These are phyloP conservation scores for Fomes fomentarius DNA, from an alignment of 1,284 basidiomycete genomes.

Conservation along the genomic window DNA sequence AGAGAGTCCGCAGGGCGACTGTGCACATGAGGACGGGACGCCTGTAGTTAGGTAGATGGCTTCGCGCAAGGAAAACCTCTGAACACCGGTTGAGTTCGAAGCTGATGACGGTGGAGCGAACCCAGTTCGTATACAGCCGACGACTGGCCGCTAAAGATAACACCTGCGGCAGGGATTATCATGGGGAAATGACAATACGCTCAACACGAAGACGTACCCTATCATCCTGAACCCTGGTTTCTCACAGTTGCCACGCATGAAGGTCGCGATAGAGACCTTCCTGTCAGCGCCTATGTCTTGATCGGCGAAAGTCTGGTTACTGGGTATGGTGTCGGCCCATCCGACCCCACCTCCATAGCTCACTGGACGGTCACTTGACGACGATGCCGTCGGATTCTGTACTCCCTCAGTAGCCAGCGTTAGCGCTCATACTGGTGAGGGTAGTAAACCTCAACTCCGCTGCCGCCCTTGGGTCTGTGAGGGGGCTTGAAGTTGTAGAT, in stretches of 20 bases:
- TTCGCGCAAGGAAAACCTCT: neutral
- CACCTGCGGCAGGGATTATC: constrained; percentile 1
- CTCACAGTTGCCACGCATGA: constrained; percentile 9
- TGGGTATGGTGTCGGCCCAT: neutral
- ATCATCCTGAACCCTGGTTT: constrained; percentile 2
- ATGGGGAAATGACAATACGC: constrained; percentile 1
- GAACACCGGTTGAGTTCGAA: neutral
- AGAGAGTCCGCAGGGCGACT: constrained; percentile 12
- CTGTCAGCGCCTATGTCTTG: neutral
- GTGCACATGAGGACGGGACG: constrained; percentile 13
- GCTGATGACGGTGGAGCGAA: constrained; percentile 11
- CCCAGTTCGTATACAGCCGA: constrained; percentile 7
- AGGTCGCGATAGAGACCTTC: neutral
- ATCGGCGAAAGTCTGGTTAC: constrained; percentile 14
- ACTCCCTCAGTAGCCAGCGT: too few relatives aligned
- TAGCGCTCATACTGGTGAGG: too few relatives aligned
- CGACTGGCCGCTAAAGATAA: constrained; percentile 11
- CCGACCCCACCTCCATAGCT: too few relatives aligned
- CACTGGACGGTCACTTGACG: too few relatives aligned
- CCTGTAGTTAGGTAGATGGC: neutral
- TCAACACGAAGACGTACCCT: neutral
- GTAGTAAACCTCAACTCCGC: too few relatives aligned
- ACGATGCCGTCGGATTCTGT: too few relatives aligned
- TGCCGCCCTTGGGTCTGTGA: too few relatives aligned
- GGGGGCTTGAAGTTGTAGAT: too few relatives aligned